Percentiles rank a stretch among this genome's conserved stretches.
These are phyloP conservation scores for Clonostachys rosea DNA, from an alignment of 2,329 filamentous ascomycete species.

Conservation along the genomic window DNA sequence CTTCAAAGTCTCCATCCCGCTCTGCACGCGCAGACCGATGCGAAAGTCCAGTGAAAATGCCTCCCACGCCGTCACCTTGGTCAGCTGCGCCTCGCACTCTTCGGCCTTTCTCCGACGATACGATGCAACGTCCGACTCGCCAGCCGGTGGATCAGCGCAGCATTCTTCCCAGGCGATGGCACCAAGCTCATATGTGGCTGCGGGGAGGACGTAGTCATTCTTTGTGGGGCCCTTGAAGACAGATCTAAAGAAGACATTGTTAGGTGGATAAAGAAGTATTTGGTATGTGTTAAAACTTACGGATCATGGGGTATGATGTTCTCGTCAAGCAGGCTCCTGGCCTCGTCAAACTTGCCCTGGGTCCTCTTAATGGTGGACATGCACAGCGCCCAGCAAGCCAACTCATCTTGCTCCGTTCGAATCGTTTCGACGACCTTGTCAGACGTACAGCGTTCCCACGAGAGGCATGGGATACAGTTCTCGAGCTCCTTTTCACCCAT, in stretches of 20 bases:
- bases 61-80: constrained; percentile 67
- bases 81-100: constrained; percentile 60
- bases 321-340: constrained; percentile 58
- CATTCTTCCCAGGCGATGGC: constrained; percentile 75
- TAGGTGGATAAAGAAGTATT: no score
- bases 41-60: constrained; percentile 68
- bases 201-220: constrained; percentile 69
- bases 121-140: constrained; percentile 9
- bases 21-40: constrained; percentile 69
- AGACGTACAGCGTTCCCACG: constrained; percentile 57
- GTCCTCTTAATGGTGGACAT: constrained; percentile 62
- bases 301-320: constrained; percentile 62
- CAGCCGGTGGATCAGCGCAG: constrained; percentile 27
- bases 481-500: constrained; percentile 66
- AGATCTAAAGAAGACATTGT: constrained; percentile 22
- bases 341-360: constrained; percentile 57
- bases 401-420: constrained; percentile 51
- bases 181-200: constrained; percentile 82
- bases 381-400: constrained; percentile 62
- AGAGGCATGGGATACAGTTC: constrained; percentile 55
- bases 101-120: constrained; percentile 44
- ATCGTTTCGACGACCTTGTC: constrained; percentile 36
- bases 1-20: constrained; percentile 60
- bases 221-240: constrained; percentile 54
- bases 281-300: constrained; percentile 24